phyloP scores from a whole-genome alignment of 768 basidiomycete species.

The Tulasnella sp. region DNA sequence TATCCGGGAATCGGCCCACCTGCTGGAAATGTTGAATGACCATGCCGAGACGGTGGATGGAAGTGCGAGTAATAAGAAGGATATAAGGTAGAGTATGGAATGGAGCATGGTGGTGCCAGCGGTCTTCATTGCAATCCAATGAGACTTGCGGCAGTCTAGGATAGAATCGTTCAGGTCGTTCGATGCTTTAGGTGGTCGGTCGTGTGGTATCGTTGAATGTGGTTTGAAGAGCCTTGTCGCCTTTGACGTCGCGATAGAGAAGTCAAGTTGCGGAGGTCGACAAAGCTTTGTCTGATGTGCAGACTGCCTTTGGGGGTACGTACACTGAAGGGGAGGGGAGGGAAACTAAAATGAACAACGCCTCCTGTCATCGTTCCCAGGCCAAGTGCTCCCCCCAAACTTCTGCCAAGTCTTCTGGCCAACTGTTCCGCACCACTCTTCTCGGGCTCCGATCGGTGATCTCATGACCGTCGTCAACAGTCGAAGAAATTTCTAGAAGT shows the following conservation, averaged over 20 bases:
- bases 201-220: not conserved
- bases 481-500: not conserved
- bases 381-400: not conserved
- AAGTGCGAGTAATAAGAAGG: not conserved
- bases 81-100: not conserved
- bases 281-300: not conserved
- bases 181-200: not conserved
- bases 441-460: not conserved
- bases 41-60: not conserved
- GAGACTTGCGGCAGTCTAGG: not conserved
- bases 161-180: not conserved
- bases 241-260: not conserved
- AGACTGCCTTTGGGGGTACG: not conserved
- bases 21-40: conserved; percentile 26
- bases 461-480: not conserved
- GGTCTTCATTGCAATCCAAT: conserved; percentile 10
- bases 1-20: conserved; percentile 2
- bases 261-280: not conserved
- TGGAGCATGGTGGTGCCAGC: not conserved
- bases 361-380: conserved; percentile 5
- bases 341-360: not conserved
- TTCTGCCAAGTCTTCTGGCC: not conserved
- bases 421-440: not conserved
- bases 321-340: not conserved
- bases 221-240: not conserved